A percentile compares a stretch with the other conserved stretches of the same genome.
These are phyloP conservation scores for Metschnikowia amazonensis DNA, from an alignment of 805 yeast species.

Conservation along the genomic window DNA sequence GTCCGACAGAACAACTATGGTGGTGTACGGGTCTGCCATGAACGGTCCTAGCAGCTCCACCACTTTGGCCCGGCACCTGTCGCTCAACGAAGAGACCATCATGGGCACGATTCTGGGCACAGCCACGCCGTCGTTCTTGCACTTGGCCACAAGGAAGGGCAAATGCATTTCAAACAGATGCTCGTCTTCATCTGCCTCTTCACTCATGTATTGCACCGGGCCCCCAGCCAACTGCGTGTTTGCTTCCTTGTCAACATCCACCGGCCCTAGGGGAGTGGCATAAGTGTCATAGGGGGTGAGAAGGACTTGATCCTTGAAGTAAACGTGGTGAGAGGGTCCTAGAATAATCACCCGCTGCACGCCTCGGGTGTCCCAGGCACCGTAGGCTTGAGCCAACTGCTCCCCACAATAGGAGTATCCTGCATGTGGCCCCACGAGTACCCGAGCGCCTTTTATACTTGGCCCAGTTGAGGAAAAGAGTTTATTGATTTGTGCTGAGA, in stretches of 20 bases:
- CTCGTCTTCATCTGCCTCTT: slow-evolving; percentile 70
- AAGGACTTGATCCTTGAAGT: slow-evolving; percentile 58
- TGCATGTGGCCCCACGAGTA: slow-evolving; percentile 64
- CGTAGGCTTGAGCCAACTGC: slow-evolving; percentile 73
- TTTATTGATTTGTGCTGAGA: slow-evolving; percentile 49
- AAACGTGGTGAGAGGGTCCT: slow-evolving; percentile 93
- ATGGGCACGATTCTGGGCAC: slow-evolving; percentile 68
- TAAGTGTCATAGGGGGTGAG: slow-evolving; percentile 51
- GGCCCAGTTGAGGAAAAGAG: slow-evolving; percentile 36
- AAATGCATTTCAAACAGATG: slow-evolving; percentile 95
- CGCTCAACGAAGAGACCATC: slow-evolving; percentile 63
- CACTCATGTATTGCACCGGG: slow-evolving; percentile 53
- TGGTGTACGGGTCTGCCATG: slow-evolving; percentile 50
- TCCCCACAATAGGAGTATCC: slow-evolving; percentile 83
- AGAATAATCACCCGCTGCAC: slow-evolving; percentile 67
- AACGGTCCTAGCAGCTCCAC: slow-evolving; percentile 51
- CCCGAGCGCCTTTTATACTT: slow-evolving; percentile 29
- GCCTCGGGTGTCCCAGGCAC: slow-evolving; percentile 57
- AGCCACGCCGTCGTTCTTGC: slow-evolving; percentile 31
- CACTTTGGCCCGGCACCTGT: slow-evolving; percentile 39
- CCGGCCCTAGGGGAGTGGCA: slow-evolving; percentile 79
- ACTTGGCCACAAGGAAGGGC: slow-evolving; percentile 60
- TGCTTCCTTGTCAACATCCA: slow-evolving; percentile 59
- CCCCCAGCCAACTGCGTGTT: slow-evolving; percentile 31
- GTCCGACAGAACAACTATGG: slow-evolving; percentile 82